Base-by-base conservation (phyloP, 2,329 filamentous ascomycete species). In the Gaeumannomyces tritici region DNA sequence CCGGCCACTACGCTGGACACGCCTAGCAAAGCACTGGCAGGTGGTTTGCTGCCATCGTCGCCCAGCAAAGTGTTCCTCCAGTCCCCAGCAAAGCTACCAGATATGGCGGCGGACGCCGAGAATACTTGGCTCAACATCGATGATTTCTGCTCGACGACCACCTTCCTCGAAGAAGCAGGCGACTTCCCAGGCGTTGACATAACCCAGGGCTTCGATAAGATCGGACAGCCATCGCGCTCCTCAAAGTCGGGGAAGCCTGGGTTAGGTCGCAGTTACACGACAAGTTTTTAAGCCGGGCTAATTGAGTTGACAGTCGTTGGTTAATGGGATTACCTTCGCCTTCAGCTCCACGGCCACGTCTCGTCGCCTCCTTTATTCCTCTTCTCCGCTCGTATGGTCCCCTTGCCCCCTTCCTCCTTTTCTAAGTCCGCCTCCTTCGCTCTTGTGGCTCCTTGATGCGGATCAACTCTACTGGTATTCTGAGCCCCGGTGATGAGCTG, bases 181-280 rank as follows among this genome's bases (percentile, higher is more conserved):
- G 85, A 87, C 56, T 79, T 78, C 64, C 75, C 82, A 18, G 84
- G 82, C 1, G 80, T 91, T 60, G 89, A 92, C 68, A 87, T 92
- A 66, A 81, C 89, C 57, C 86, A 90, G 70, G 88, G 88, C 12
- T 92, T 91, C 69, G 84, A 88, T 71, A 89, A 87, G 76, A 91
- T 92, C 70, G 89, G 89, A 12, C 60, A 61, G 54, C 54, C 28
- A 12, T 42, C 27, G 11, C 21, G 54, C 35, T 57, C 13, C 47
- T 28, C 51, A 28, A 56, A 29, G 13, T 29, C 56, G 56, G 29
- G 72, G 26, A 78, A 76, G 68, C 73, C 75, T 33, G 63, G 64
- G 31, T 66, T 77, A n/a, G 74, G 74, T 47, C 73, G 74, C 62
- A 78, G 73, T 65, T 75, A 70, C 64, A 75, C 72, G 27, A 73